Conservation (phyloP, 192 early-diverging fungal genomes). For the Podila epigama region DNA sequence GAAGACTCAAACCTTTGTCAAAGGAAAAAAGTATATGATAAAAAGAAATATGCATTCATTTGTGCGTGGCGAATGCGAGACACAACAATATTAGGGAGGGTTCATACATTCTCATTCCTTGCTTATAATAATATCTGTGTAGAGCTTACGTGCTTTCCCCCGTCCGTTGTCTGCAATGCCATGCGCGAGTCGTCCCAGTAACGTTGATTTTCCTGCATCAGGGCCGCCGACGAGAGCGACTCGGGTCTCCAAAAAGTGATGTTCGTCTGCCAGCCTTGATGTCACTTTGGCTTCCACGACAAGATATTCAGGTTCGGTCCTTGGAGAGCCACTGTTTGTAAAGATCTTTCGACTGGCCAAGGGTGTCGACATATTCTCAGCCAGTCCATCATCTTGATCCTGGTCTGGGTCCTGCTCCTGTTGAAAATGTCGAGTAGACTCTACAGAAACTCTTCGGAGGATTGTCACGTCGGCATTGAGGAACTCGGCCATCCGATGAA, state of each 20-base stretch:
- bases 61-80: no score
- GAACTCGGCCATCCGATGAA: conserved; percentile 67
- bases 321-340: conserved; percentile 26
- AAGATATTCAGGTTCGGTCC: conserved; percentile 49
- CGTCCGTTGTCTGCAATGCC: conserved; percentile 85
- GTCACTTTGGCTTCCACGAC: conserved; percentile 84
- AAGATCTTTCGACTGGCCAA: background rate
- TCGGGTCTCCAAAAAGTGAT: conserved; percentile 80
- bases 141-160: conserved; percentile 68
- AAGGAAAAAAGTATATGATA: background rate
- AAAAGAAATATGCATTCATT: no score
- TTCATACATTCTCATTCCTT: no score
- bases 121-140: background rate
- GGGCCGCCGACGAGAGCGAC: conserved; percentile 85
- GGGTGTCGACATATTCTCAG: conserved; percentile 9
- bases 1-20: conserved; percentile 70
- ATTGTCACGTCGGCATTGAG: conserved; percentile 74
- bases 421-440: conserved; percentile 18
- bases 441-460: conserved; percentile 56
- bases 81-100: no score
- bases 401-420: conserved; percentile 17
- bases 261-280: conserved; percentile 62
- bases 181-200: conserved; percentile 84
- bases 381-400: conserved; percentile 5
- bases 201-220: conserved; percentile 85